Evolutionary conservation across 805 yeast species (phyloP).

Genomic region (Candida piceae): DNA sequence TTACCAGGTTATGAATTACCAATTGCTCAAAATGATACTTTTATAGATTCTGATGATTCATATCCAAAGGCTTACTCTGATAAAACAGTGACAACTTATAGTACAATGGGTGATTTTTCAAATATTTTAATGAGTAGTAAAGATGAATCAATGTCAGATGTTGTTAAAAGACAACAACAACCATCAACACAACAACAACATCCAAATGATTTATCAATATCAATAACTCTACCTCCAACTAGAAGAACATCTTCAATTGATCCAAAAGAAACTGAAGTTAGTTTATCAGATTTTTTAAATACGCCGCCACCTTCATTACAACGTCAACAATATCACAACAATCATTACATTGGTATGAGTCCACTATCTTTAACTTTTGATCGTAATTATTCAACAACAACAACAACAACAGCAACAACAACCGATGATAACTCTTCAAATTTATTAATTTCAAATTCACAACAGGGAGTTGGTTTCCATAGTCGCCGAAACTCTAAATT

Average conservation of each 20-base stretch:
- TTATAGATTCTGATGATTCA: not conserved
- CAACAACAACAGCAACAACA: not conserved
- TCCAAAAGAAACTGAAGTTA: conserved; percentile 1
- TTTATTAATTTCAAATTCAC: not conserved
- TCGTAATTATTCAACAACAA: not conserved
- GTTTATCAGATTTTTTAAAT: conserved; percentile 14
- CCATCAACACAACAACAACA: not conserved
- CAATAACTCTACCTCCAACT: not conserved
- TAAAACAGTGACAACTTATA: not conserved
- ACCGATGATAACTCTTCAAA: not conserved
- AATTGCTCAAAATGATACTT: too few species aligned
- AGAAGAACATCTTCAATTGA: conserved; percentile 3
- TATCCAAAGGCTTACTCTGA: not conserved
- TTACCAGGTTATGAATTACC: conserved; percentile 26
- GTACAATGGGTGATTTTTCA: not conserved
- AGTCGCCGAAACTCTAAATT: conserved; percentile 21
- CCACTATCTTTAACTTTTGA: too few species aligned
- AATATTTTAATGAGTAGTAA: not conserved
- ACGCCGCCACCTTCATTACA: conserved; percentile 1
- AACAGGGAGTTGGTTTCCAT: not conserved
- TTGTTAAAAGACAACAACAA: not conserved
- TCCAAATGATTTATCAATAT: too few species aligned
- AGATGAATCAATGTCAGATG: not conserved
- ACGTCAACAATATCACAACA: too few species aligned
- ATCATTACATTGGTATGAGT: too few species aligned